Percentiles rank a stretch among this genome's conserved stretches.
phyloP scores from a whole-genome alignment of 768 basidiomycete genomes.

The Rhodosporidiobolus sp. region DNA sequence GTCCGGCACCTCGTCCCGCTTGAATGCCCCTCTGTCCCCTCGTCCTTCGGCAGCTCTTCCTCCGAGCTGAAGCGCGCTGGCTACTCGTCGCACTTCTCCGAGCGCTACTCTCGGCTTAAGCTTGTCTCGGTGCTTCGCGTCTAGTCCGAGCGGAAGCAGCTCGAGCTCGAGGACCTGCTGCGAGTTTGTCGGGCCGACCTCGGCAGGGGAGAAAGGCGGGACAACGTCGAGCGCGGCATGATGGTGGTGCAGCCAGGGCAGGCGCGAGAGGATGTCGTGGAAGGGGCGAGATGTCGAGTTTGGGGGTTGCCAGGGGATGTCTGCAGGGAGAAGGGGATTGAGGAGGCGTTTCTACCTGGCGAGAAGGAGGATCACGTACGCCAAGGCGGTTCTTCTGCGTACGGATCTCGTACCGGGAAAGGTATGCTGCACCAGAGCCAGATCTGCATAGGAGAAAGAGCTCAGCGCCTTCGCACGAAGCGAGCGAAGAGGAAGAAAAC shows the following conservation, averaged over 20 bases:
- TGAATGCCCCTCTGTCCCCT: background rate
- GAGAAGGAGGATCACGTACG: slow-evolving; percentile 9
- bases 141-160: background rate
- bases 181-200: background rate
- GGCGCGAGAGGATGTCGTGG: slow-evolving; percentile 27
- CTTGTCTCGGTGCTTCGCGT: background rate
- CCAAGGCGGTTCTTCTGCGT: slow-evolving; percentile 46
- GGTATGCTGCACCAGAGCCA: slow-evolving; percentile 53
- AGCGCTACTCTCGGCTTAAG: too few species aligned
- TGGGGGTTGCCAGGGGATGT: slow-evolving; percentile 15
- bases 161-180: background rate
- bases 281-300: background rate
- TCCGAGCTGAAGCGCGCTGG: too few species aligned
- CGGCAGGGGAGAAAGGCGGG: background rate
- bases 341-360: background rate
- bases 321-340: slow-evolving; percentile 1
- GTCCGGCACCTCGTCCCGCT: too few species aligned
- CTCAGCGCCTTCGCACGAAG: background rate
- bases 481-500: background rate
- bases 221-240: background rate
- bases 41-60: too few species aligned
- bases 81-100: too few species aligned
- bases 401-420: slow-evolving; percentile 51
- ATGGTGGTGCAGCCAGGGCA: background rate
- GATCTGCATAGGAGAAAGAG: slow-evolving; percentile 39